phyloP scores from a whole-genome alignment of 352 stramenopile species.

The Phytophthora cactorum region DNA sequence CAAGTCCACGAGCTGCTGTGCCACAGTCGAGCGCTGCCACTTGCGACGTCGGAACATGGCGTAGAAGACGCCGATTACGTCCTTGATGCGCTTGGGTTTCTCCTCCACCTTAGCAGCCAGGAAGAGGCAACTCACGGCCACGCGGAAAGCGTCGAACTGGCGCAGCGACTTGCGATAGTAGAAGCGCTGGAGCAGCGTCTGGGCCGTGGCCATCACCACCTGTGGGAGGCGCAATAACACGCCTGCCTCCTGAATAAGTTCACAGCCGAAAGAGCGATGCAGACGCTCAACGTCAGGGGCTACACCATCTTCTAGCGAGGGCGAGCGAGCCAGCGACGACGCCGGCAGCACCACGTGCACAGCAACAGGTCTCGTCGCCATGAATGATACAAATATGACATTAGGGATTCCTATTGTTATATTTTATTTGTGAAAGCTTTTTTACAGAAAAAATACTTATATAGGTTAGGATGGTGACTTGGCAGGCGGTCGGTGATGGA shows the following conservation, averaged over 20 bases:
- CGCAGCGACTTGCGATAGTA: conserved; percentile 86
- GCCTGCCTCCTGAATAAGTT: conserved; percentile 91
- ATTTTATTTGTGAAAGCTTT: conserved; percentile 2
- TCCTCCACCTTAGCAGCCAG: conserved; percentile 92
- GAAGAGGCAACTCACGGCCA: conserved; percentile 89
- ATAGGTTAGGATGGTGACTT: conserved; percentile 34
- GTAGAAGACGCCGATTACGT: conserved; percentile 90
- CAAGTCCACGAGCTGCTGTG: conserved; percentile 73
- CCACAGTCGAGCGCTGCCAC: conserved; percentile 50
- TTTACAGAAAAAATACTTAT: conserved; percentile 4
- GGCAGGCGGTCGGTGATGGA: conserved; percentile 17
- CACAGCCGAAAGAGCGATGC: conserved; percentile 90
- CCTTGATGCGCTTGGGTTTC: conserved; percentile 77
- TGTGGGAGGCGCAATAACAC: conserved; percentile 88
- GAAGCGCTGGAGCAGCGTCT: conserved; percentile 93
- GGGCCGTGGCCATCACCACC: conserved; percentile 90
- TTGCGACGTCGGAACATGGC: conserved; percentile 81
- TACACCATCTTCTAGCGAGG: conserved; percentile 60
- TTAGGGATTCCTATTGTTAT: conserved; percentile 9
- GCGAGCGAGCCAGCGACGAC: conserved; percentile 48
- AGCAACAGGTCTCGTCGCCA: conserved; percentile 26
- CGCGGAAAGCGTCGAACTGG: conserved; percentile 91
- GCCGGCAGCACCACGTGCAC: conserved; percentile 59
- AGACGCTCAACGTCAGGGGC: conserved; percentile 32
- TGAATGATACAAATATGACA: conserved; percentile 21